These are phyloP conservation scores for Rhizophagus sp. DNA, from an alignment of 192 early-diverging fungal genomes.

Conservation along the genomic window DNA sequence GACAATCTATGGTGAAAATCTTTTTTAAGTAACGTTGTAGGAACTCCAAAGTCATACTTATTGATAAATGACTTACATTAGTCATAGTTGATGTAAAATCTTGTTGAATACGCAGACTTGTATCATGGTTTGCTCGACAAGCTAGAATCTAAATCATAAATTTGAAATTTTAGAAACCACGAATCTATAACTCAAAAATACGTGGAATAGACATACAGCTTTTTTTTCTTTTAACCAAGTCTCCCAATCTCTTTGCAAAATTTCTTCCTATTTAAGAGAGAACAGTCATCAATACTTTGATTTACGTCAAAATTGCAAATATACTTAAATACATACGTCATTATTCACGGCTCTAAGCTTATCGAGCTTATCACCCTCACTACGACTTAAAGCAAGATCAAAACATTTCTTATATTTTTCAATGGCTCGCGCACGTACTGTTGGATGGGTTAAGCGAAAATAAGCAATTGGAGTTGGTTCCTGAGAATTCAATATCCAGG, in stretches of 20 bases:
- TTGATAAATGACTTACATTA: conserved; percentile 7
- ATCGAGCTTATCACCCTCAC: conserved; percentile 22
- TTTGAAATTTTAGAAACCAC: conserved; percentile 24
- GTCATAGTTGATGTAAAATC: conserved; percentile 26
- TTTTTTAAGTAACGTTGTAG: neutral
- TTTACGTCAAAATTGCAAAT: too few relatives aligned
- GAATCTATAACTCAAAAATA: conserved; percentile 22
- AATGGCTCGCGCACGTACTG: conserved; percentile 5
- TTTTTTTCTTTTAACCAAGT: conserved; percentile 32
- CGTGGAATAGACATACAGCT: conserved; percentile 23
- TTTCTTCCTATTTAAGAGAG: conserved; percentile 30
- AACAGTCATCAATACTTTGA: neutral
- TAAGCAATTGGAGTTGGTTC: conserved; percentile 9
- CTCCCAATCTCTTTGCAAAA: conserved; percentile 29
- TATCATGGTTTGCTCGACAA: conserved; percentile 23
- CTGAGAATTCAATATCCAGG: too few relatives aligned
- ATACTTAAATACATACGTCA: conserved; percentile 27
- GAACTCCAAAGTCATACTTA: neutral
- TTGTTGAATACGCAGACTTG: conserved; percentile 3
- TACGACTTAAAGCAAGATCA: conserved; percentile 10
- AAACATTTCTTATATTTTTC: conserved; percentile 20
- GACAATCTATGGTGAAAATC: conserved; percentile 7
- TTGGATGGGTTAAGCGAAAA: conserved; percentile 30
- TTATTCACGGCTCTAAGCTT: conserved; percentile 22
- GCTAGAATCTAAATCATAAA: conserved; percentile 30